Evolutionary conservation across 1,284 basidiomycete genomes (phyloP), one percentile per base, ranked within the genome.

Genomic region (Cryptococcus jaspeensis): DNA sequence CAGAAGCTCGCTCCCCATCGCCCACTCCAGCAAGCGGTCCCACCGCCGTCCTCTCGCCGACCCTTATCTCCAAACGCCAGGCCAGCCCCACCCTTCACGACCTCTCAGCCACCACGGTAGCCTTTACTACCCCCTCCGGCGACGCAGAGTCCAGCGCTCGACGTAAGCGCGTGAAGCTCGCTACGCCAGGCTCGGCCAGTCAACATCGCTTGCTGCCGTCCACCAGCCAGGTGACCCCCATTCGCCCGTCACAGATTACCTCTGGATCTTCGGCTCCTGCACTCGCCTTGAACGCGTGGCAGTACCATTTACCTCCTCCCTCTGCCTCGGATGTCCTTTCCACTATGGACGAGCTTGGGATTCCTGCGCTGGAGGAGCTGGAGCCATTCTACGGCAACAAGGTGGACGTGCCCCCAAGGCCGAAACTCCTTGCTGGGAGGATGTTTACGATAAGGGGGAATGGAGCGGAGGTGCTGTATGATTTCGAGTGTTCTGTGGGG

Each of bases 381-480:
- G 80, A 84, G 20, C 90, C 94, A 0, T 88, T 84, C 73, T 98
- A 92, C 72, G 90, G 89, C 3, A 83, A 85, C 53, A 81, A 82
- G 11, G 67, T 68, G 2, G 95, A 98, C 70, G 83, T 87, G 0
- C 88, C 91, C 0, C 80, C 83, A 41, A 78, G 79, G 15, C 79
- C 87, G 0, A 82, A 86, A 65, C 88, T 92, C 72, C 94, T 89
- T 69, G 92, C 86, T 13, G 93, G 92, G 0, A 76, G 90, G 1
- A 73, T 84, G 25, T 95, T 89, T 72, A 80, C 82, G 43, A 78
- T 95, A 18, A 86, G 86, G 43, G 78, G 77, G 2, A 72, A 74
- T 36, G 63, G 69, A 36, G 65, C 81, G 1, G 61, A 63, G 1
- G 73, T 75, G 20, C 72, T 82, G 20, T 59, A 71, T 1, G 66